Evolutionary conservation across 2,329 filamentous ascomycete species (phyloP).

Genomic region (Aureobasidium vineae): DNA sequence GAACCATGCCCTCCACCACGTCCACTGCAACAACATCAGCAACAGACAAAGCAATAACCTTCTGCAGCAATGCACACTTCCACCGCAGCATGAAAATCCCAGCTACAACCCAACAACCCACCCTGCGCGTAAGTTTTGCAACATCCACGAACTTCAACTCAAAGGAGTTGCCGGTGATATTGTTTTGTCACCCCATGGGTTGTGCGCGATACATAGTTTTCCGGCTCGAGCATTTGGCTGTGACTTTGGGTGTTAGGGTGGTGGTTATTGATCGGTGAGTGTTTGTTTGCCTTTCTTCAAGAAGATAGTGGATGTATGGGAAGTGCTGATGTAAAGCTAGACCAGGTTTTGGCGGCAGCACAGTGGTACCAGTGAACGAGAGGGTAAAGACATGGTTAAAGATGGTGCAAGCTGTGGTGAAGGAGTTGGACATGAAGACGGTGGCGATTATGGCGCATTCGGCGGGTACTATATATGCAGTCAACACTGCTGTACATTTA

Average conservation of each 20-base stretch:
- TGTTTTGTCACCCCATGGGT: conserved; percentile 45
- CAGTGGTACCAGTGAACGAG: conserved; percentile 39
- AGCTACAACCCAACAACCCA: conserved; percentile 30
- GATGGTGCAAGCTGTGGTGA: conserved; percentile 40
- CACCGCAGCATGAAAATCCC: conserved; percentile 36
- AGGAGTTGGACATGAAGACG: conserved; percentile 40
- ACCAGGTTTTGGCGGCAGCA: conserved; percentile 48
- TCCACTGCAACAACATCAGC: not conserved
- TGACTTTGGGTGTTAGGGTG: conserved; percentile 39
- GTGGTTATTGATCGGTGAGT: conserved; percentile 45
- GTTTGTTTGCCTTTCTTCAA: no score
- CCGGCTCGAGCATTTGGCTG: conserved; percentile 36
- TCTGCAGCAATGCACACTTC: conserved; percentile 28
- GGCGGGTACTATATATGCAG: conserved; percentile 45
- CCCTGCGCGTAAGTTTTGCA: conserved; percentile 35
- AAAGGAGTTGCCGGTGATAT: conserved; percentile 34
- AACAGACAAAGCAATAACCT: conserved; percentile 24
- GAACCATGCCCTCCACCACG: not conserved
- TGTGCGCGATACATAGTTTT: conserved; percentile 37
- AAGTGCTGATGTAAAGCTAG: conserved; percentile 32
- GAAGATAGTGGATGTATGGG: no score
- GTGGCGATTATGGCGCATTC: conserved; percentile 45
- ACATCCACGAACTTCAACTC: conserved; percentile 37
- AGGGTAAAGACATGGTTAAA: conserved; percentile 46
- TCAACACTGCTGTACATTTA: conserved; percentile 44